phyloP scores from a whole-genome alignment of 1,139 yeast species.

The Debaryomycetaceae sp. region DNA sequence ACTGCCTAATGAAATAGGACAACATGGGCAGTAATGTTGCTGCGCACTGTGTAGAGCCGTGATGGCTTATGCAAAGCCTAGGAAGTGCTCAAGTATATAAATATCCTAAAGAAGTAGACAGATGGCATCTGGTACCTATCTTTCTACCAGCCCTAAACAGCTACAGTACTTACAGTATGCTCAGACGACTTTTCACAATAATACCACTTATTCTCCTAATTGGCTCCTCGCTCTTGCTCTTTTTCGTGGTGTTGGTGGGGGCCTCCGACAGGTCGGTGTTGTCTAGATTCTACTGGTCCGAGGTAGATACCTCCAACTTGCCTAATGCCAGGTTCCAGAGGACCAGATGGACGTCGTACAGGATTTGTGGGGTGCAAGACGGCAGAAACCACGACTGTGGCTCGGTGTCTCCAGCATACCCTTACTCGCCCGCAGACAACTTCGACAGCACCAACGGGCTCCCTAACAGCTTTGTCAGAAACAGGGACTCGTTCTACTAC shows the following conservation, averaged over 20 bases:
- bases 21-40: too few species aligned
- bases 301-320: constrained; percentile 62
- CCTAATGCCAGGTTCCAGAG: constrained; percentile 40
- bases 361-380: constrained; percentile 49
- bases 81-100: too few species aligned
- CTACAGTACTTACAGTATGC: too few species aligned
- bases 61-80: too few species aligned
- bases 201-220: constrained; percentile 28
- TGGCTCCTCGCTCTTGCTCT: constrained; percentile 51
- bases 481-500: constrained; percentile 54
- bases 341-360: constrained; percentile 74
- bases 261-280: constrained; percentile 45
- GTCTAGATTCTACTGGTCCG: constrained; percentile 63
- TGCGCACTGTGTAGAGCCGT: too few species aligned
- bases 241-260: constrained; percentile 66
- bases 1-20: too few species aligned
- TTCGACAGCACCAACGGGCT: constrained; percentile 41
- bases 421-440: constrained; percentile 63
- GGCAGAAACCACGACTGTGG: constrained; percentile 46
- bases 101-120: too few species aligned
- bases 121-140: too few species aligned
- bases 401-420: constrained; percentile 51
- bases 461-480: constrained; percentile 45
- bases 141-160: too few species aligned
- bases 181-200: too few species aligned